Conservation (phyloP, 2,329 filamentous ascomycete species). For the Fusarium annulatum region DNA sequence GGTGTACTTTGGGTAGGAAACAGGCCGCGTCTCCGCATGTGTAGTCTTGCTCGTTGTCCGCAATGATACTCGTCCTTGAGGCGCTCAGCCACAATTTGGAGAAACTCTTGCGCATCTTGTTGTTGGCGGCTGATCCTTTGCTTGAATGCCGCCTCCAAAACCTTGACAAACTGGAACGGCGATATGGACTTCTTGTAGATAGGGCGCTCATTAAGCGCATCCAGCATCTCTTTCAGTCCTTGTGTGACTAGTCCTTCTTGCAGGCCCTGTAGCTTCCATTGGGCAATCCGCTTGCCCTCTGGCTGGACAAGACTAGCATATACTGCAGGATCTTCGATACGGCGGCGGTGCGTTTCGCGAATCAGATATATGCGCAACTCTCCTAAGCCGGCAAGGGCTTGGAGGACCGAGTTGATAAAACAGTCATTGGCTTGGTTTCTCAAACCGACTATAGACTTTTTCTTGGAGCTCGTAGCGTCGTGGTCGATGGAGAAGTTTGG, state of each 20-base stretch:
- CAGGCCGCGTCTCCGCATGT: slow-evolving; percentile 56
- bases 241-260: slow-evolving; percentile 86
- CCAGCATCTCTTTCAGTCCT: slow-evolving; percentile 91
- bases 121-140: slow-evolving; percentile 94
- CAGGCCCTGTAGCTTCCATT: slow-evolving; percentile 73
- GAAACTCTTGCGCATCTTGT: slow-evolving; percentile 96
- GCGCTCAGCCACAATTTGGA: slow-evolving; percentile 92
- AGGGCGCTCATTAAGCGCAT: slow-evolving; percentile 91
- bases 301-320: slow-evolving; percentile 73
- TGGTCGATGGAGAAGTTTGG: slow-evolving; percentile 97
- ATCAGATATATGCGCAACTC: slow-evolving; percentile 93
- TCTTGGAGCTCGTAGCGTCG: slow-evolving; percentile 74
- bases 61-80: slow-evolving; percentile 95
- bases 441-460: slow-evolving; percentile 89
- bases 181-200: slow-evolving; percentile 95
- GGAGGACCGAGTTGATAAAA: slow-evolving; percentile 96
- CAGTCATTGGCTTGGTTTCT: slow-evolving; percentile 94
- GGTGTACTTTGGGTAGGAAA: slow-evolving; percentile 18
- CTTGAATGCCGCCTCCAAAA: slow-evolving; percentile 85
- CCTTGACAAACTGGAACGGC: slow-evolving; percentile 83
- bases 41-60: slow-evolving; percentile 76
- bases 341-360: slow-evolving; percentile 85
- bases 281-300: slow-evolving; percentile 57
- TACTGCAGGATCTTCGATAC: slow-evolving; percentile 80
- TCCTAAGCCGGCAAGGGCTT: slow-evolving; percentile 89